Base-by-base conservation (phyloP, 2,329 filamentous ascomycete genomes). In the Ascochyta fabae region DNA sequence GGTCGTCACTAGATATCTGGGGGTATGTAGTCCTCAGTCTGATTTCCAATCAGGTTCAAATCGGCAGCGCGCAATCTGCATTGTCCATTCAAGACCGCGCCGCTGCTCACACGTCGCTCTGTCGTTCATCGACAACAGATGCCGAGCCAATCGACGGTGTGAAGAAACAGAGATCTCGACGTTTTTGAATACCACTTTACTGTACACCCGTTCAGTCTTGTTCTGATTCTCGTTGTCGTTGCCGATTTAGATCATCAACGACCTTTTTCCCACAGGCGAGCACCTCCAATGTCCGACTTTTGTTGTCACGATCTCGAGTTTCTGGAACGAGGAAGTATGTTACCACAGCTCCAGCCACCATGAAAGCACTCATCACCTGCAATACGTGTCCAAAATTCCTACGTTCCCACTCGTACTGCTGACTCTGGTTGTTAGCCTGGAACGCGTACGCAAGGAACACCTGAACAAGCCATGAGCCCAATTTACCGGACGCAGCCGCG, bases 401-500 rank as follows among this genome's bases (percentile, higher is more conserved):
- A 6, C 62, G 66, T 38, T 72, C 68, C 60, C 59, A 66, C 16
- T 67, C 48, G 31, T 65, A 62, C 19, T 65, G 58, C 29, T 58
- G 39, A 22, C 58, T 39, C 29, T 56, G 49, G 12, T 46, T 34
- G 12, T 64, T 54, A 6, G 39, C 51, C 19, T 70, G 63, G 45
- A 73, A 73, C 0, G 68, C 64, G 35, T 69, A 72, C 1, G 66
- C 67, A 12, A 80, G 66, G 34, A 78, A 73, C 29, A 77, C 64
- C 52, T 79, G 76, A 2, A 77, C 78, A 3, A 80, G 63, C 53
- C 79, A 76, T 0, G 81, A 81, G 16, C 83, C 83, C 0, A 85
- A 67, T 64, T 85, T 85, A 4, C 83, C 83, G 1, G 76, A 67
- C 1, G 77, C 83, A n/a, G 83, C 83, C 26, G 79, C 78, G 56